Conservation (phyloP, 208 protist species). For the Jaenimonas drosophilae region DNA sequence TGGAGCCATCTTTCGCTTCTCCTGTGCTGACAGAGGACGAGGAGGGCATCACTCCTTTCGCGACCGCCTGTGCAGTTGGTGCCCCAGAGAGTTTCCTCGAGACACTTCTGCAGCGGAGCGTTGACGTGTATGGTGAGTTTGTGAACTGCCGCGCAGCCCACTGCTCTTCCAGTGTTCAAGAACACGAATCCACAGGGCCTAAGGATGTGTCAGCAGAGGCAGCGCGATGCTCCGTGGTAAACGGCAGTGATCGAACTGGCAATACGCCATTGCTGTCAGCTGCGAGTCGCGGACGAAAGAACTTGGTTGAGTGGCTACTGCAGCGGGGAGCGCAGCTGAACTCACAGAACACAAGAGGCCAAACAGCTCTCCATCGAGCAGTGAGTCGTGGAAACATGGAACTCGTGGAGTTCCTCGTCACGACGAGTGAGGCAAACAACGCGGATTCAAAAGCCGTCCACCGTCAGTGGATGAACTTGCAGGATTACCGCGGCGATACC, state of each 20-base stretch:
- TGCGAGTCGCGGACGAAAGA: constrained; percentile 41
- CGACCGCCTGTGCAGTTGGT: constrained; percentile 68
- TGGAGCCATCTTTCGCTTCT: constrained; percentile 41
- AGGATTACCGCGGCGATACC: constrained; percentile 74
- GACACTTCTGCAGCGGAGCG: constrained; percentile 36
- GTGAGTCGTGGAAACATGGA: constrained; percentile 54
- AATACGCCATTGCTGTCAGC: constrained; percentile 67
- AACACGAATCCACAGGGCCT: background rate
- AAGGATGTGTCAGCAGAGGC: background rate
- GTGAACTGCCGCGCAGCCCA: constrained; percentile 6
- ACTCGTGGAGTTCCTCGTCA: constrained; percentile 74
- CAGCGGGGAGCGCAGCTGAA: constrained; percentile 47
- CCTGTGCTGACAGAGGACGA: constrained; percentile 65
- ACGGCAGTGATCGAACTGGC: constrained; percentile 40
- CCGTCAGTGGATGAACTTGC: constrained; percentile 70
- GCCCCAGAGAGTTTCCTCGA: constrained; percentile 47
- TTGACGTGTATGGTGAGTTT: constrained; percentile 14
- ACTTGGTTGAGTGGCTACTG: constrained; percentile 54
- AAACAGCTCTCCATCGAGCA: constrained; percentile 76
- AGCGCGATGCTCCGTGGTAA: constrained; percentile 14
- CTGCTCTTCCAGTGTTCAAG: too few relatives aligned
- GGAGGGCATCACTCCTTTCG: constrained; percentile 59
- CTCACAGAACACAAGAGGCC: constrained; percentile 56
- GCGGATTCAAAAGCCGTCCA: constrained; percentile 19
- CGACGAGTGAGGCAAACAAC: constrained; percentile 30